phyloP scores from a whole-genome alignment of 2,329 filamentous ascomycete species.

The Clonostachys byssicola region DNA sequence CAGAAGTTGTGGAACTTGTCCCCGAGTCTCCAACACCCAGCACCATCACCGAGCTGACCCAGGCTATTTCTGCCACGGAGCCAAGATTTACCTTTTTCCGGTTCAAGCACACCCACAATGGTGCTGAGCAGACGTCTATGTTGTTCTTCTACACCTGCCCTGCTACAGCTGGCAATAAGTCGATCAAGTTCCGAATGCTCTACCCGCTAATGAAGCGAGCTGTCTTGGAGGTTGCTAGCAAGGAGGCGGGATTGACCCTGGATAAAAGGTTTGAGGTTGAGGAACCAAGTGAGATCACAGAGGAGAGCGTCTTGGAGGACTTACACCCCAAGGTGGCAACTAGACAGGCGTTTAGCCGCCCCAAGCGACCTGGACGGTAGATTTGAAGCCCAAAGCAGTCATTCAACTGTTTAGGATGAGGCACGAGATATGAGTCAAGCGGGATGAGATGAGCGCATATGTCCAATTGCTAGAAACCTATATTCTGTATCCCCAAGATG shows the following conservation, averaged over 20 bases:
- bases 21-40: conserved; percentile 44
- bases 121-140: conserved; percentile 50
- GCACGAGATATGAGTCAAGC: too few species aligned
- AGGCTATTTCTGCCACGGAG: conserved; percentile 60
- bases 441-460: neutral
- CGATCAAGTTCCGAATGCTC: conserved; percentile 81
- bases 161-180: conserved; percentile 52
- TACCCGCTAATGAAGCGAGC: conserved; percentile 70
- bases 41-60: conserved; percentile 53
- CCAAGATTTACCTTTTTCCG: conserved; percentile 78
- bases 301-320: conserved; percentile 59
- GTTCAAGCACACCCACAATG: conserved; percentile 54
- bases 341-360: conserved; percentile 69
- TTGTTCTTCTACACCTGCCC: conserved; percentile 85
- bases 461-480: conserved; percentile 1
- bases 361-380: conserved; percentile 72
- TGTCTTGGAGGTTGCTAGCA: conserved; percentile 62
- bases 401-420: too few species aligned
- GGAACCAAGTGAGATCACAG: conserved; percentile 67
- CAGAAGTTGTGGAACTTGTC: conserved; percentile 66
- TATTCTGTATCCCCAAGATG: conserved; percentile 19
- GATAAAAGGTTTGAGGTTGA: conserved; percentile 69
- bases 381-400: too few species aligned
- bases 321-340: conserved; percentile 63
- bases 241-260: conserved; percentile 59